Conservation (phyloP, 257 asterid genomes). For the Solanum lignicaule region DNA sequence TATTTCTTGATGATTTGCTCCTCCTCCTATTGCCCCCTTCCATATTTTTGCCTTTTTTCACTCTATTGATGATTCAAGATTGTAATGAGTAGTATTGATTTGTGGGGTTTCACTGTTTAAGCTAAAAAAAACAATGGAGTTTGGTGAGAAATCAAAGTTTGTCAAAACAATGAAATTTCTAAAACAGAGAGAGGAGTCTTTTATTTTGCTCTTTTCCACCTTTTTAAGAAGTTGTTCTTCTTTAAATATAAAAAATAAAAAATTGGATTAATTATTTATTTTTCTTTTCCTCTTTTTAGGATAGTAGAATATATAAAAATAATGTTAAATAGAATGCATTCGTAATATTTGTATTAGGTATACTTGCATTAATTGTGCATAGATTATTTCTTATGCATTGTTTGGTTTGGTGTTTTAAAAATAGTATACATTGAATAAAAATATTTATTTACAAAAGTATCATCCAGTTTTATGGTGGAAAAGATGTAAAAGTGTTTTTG, state of each 20-base stretch:
- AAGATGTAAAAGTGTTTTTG: too few relatives aligned
- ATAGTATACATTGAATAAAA: too few relatives aligned
- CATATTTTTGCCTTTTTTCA: slow-evolving; percentile 10
- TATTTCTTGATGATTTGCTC: slow-evolving; percentile 22
- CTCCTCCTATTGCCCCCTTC: slow-evolving; percentile 42
- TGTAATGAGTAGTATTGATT: slow-evolving; percentile 9
- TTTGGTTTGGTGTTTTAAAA: neutral
- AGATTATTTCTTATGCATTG: neutral
- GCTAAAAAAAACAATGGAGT: slow-evolving; percentile 24
- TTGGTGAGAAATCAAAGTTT: slow-evolving; percentile 11
- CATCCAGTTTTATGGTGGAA: neutral
- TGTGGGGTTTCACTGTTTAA: slow-evolving; percentile 30
- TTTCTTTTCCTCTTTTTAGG: neutral
- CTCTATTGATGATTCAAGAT: neutral
- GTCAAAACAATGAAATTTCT: slow-evolving; percentile 26
- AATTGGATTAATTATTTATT: neutral
- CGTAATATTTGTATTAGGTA: accelerated
- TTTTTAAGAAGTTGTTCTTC: neutral
- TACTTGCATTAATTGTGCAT: too few relatives aligned
- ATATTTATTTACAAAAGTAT: too few relatives aligned
- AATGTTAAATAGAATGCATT: too few relatives aligned
- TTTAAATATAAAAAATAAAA: neutral
- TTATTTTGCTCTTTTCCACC: neutral
- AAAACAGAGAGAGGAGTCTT: neutral
- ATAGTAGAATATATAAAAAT: too few relatives aligned